Evolutionary conservation across 306 rosid species (phyloP), one percentile per base, ranked within the genome.

Genomic region (Lathyrus tuberosus): DNA sequence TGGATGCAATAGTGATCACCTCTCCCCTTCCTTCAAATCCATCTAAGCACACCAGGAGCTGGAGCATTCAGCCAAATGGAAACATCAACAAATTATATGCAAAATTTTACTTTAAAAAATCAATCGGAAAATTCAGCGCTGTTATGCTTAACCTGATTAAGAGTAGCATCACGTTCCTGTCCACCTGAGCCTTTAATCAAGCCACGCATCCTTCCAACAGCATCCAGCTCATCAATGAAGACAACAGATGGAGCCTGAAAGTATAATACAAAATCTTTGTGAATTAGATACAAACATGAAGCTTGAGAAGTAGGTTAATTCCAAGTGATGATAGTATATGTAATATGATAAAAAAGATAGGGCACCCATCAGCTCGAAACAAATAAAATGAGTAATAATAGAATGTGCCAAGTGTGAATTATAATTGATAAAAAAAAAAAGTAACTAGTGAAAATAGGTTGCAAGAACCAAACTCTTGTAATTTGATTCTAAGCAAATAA

Each of bases 191-290:
- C 98, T 82, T 94, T 94, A 64, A 94, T 94, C 88, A 94, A 78
- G 64, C 98, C 98, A 83, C 98, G 98, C 77, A 85, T 96, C 84
- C 98, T 90, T 77, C 98, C 98, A 65, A 94, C 98, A 10, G 98
- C 98, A 83, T 94, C 98, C 65, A 94, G 85, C 81, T 94, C 98
- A 77, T 94, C 98, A 61, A 94, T 94, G 79, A 94, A 94, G 77
- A 94, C 98, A 70, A 94, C 98, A 14, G 98, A 94, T 20, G 98
- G 98, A 72, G 98, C 98, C 98, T 94, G 69, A 58, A 73, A 76
- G 51, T 66, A 30, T 43, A 35, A 75, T 42, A 78, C 13, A 57
- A 63, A 57, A 69, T 46, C 24, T 73, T 30, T 15, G 56, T 18
- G 40, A 18, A 42, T 79, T 60, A 62, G 12, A 46, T 66, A 41